Percentiles rank a stretch among this genome's conserved stretches.
These are phyloP conservation scores for Gentiana macrophylla DNA, from an alignment of 257 asterid genomes.

Conservation along the genomic window DNA sequence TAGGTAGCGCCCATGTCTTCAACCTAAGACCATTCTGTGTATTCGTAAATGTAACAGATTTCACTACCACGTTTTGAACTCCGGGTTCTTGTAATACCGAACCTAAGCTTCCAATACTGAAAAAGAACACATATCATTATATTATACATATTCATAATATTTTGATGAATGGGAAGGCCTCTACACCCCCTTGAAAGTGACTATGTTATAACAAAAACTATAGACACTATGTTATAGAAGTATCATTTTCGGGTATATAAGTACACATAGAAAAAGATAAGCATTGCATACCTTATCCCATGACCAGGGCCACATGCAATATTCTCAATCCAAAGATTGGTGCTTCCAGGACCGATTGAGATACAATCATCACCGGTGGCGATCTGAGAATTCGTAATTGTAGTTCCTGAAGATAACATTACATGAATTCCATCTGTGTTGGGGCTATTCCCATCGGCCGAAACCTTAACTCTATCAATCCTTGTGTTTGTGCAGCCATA, in stretches of 20 bases:
- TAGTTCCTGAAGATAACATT: slow-evolving; percentile 24
- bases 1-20: slow-evolving; percentile 63
- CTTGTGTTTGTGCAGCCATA: slow-evolving; percentile 34
- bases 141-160: background rate
- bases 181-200: background rate
- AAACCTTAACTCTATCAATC: slow-evolving; percentile 23
- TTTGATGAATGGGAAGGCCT: no score
- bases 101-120: slow-evolving; percentile 59
- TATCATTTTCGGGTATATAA: background rate
- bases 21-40: slow-evolving; percentile 48
- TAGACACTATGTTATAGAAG: background rate
- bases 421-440: slow-evolving; percentile 64
- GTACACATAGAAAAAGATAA: no score
- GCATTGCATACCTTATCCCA: slow-evolving; percentile 40
- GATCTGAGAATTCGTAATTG: slow-evolving; percentile 27
- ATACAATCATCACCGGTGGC: slow-evolving; percentile 63
- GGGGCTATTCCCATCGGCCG: slow-evolving; percentile 48
- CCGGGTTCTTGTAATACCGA: slow-evolving; percentile 43
- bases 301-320: slow-evolving; percentile 66
- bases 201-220: background rate
- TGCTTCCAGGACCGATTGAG: slow-evolving; percentile 52
- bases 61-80: slow-evolving; percentile 46
- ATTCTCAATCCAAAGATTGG: slow-evolving; percentile 43
- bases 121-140: background rate
- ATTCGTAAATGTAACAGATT: slow-evolving; percentile 28